Evolutionary conservation across 2,329 filamentous ascomycete species (phyloP).

Genomic region (Pseudogymnoascus sp.): DNA sequence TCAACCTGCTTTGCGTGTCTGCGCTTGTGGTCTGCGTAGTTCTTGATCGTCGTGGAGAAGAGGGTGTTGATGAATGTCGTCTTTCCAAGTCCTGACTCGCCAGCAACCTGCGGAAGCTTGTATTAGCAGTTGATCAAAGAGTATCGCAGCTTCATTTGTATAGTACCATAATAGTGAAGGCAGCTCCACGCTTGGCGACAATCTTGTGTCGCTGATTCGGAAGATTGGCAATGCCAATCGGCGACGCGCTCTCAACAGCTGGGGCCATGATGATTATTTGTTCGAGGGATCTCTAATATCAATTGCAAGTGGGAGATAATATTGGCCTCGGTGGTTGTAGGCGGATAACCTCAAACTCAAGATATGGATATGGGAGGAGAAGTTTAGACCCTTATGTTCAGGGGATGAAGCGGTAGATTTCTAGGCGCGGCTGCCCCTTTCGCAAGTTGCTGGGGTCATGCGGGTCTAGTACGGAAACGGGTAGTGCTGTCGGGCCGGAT

Average conservation of each 20-base stretch:
- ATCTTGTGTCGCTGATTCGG: slow-evolving; percentile 70
- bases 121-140: slow-evolving; percentile 1
- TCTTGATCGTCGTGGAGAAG: slow-evolving; percentile 99
- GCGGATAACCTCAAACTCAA: slow-evolving; percentile 5
- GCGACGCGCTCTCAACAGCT: slow-evolving; percentile 52
- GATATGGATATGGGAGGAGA: slow-evolving; percentile 2
- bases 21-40: slow-evolving; percentile 99
- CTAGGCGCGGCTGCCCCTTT: slow-evolving; percentile 9
- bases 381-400: slow-evolving; percentile 9
- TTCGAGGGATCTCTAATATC: background rate
- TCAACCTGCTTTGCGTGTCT: slow-evolving; percentile 99
- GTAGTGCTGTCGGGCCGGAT: slow-evolving; percentile 5
- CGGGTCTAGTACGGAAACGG: background rate
- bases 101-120: slow-evolving; percentile 62
- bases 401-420: slow-evolving; percentile 9
- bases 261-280: slow-evolving; percentile 41
- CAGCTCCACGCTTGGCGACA: slow-evolving; percentile 77
- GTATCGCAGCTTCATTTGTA: slow-evolving; percentile 20
- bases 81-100: slow-evolving; percentile 97
- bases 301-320: slow-evolving; percentile 5
- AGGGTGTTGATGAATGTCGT: slow-evolving; percentile 99
- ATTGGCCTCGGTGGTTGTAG: background rate
- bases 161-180: slow-evolving; percentile 96
- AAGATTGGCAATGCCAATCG: slow-evolving; percentile 66
- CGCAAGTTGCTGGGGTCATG: slow-evolving; percentile 1